Conservation (phyloP, 805 yeast species). For the Yamadazyma nakazawae region DNA sequence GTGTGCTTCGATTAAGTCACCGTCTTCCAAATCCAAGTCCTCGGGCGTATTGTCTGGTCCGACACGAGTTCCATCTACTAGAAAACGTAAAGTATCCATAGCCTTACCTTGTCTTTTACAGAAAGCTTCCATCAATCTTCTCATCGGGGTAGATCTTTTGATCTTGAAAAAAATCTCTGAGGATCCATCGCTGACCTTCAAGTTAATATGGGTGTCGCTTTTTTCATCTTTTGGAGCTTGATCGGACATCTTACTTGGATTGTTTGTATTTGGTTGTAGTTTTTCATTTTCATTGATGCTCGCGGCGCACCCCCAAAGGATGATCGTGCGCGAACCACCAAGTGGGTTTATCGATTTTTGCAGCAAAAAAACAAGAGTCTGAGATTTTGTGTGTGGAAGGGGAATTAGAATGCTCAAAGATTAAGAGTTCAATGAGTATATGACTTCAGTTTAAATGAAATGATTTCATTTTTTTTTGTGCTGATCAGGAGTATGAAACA, state of each 20-base stretch:
- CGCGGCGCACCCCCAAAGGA: not conserved
- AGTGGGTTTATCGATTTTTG: not conserved
- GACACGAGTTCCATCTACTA: slow-evolving; percentile 91
- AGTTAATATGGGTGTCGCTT: slow-evolving; percentile 66
- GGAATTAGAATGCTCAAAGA: too few relatives aligned
- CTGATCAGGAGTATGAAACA: too few relatives aligned
- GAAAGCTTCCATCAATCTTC: slow-evolving; percentile 94
- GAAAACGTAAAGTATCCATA: slow-evolving; percentile 75
- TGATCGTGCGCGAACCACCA: not conserved
- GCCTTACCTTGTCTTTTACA: slow-evolving; percentile 97
- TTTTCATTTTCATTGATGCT: not conserved
- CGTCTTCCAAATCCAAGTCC: slow-evolving; percentile 88
- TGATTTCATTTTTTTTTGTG: too few relatives aligned
- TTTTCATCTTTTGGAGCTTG: slow-evolving; percentile 42
- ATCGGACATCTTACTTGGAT: slow-evolving; percentile 19
- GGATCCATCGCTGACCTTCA: slow-evolving; percentile 90
- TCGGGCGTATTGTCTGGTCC: slow-evolving; percentile 89
- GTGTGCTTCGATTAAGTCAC: slow-evolving; percentile 95
- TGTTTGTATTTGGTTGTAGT: not conserved
- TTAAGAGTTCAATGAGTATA: too few relatives aligned
- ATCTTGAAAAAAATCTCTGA: slow-evolving; percentile 95
- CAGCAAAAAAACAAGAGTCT: not conserved
- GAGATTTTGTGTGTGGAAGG: too few relatives aligned
- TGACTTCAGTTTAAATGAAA: too few relatives aligned
- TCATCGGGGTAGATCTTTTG: slow-evolving; percentile 86